Percentiles rank a stretch among this genome's conserved stretches.
phyloP scores from a whole-genome alignment of 2,329 filamentous ascomycete genomes.

The Epichloe festucae region DNA sequence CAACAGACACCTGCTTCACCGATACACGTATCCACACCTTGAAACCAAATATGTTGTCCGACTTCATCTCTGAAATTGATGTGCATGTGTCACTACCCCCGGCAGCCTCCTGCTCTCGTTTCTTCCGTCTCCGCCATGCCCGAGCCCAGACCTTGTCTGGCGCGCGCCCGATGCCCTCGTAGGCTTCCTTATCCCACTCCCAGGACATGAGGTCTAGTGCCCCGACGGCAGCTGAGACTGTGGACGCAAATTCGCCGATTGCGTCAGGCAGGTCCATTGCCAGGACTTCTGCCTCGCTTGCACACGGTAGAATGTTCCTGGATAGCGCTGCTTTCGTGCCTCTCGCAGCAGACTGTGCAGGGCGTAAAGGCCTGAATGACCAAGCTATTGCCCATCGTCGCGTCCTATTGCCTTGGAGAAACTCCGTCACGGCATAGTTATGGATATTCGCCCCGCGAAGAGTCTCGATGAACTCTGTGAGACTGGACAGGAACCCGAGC shows the following conservation, averaged over 20 bases:
- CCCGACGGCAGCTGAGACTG: constrained; percentile 33
- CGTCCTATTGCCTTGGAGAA: constrained; percentile 67
- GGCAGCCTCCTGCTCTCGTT: constrained; percentile 34
- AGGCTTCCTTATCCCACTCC: constrained; percentile 43
- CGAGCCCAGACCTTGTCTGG: constrained; percentile 68
- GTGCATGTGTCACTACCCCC: neutral
- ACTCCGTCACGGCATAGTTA: constrained; percentile 74
- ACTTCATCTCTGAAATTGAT: constrained; percentile 16
- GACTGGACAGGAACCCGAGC: constrained; percentile 67
- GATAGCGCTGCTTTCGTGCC: constrained; percentile 27
- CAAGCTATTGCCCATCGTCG: constrained; percentile 79
- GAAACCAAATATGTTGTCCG: constrained; percentile 39
- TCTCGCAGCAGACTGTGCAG: constrained; percentile 34
- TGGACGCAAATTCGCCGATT: constrained; percentile 22
- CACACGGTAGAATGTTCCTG: constrained; percentile 29
- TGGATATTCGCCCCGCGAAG: constrained; percentile 43
- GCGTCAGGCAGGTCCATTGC: constrained; percentile 33
- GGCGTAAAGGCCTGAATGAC: constrained; percentile 62
- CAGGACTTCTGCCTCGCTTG: constrained; percentile 26
- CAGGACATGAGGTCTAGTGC: constrained; percentile 47
- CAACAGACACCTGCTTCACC: constrained; percentile 29
- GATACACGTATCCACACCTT: constrained; percentile 34
- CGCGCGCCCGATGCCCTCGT: constrained; percentile 49
- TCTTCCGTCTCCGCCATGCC: constrained; percentile 51
- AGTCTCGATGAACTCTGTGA: constrained; percentile 47